phyloP scores from a whole-genome alignment of 1,139 yeast species.

The Wickerhamomyces sp. region DNA sequence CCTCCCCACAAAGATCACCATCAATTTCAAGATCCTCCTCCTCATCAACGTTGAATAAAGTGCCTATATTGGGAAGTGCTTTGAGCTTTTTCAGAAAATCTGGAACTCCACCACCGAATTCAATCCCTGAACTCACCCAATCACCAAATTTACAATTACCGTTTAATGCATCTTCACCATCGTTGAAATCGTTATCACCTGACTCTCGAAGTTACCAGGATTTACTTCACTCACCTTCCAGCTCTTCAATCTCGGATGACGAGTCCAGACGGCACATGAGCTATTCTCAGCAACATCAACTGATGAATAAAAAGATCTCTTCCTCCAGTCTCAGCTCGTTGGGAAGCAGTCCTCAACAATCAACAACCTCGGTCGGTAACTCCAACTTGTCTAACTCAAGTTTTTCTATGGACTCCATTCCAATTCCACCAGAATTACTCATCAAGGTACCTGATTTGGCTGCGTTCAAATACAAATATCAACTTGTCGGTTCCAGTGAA shows the following conservation, averaged over 20 bases:
- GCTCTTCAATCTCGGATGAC: constrained; percentile 20
- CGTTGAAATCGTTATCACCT: constrained; percentile 4
- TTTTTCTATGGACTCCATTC: constrained; percentile 22
- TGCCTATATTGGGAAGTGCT: constrained; percentile 25
- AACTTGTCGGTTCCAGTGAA: constrained; percentile 40
- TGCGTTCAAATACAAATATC: constrained; percentile 44
- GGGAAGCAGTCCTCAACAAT: constrained; percentile 8
- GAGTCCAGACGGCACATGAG: constrained; percentile 10
- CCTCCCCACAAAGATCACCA: constrained; percentile 10
- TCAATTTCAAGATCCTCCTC: constrained; percentile 29
- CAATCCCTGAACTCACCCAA: constrained; percentile 5
- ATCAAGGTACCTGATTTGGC: constrained; percentile 42
- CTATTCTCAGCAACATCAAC: constrained; percentile 20
- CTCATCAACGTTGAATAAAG: constrained; percentile 23
- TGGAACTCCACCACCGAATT: constrained; percentile 6
- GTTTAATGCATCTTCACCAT: constrained; percentile 5
- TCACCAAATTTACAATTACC: constrained; percentile 1
- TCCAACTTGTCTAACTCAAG: background rate
- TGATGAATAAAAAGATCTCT: constrained; percentile 1
- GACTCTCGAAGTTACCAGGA: no score
- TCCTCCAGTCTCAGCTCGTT: constrained; percentile 13
- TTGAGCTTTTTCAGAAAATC: constrained; percentile 26
- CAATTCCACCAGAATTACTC: constrained; percentile 43
- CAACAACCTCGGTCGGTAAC: background rate
- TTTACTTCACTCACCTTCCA: constrained; percentile 18